Evolutionary conservation across 2,329 filamentous ascomycete species (phyloP).

Genomic region (Parascedosporium putredinis): DNA sequence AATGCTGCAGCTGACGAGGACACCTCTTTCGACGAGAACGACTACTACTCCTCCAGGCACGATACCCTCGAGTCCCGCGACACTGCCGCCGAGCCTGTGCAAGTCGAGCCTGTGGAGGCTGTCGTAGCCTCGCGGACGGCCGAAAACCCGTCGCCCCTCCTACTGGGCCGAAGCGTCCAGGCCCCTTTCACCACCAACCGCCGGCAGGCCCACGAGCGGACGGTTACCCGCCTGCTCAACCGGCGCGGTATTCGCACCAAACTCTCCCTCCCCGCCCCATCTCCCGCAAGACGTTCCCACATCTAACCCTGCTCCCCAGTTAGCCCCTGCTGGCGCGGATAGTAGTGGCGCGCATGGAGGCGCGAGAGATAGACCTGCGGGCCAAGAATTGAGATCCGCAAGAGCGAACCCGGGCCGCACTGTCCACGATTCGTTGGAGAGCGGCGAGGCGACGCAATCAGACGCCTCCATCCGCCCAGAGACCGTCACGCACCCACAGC

Average conservation of each 20-base stretch:
- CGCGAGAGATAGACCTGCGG: neutral
- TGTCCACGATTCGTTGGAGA: neutral
- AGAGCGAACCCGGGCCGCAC: neutral
- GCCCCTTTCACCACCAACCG: neutral
- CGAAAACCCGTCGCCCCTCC: neutral
- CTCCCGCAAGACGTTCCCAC: neutral
- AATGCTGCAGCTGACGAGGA: constrained; percentile 58
- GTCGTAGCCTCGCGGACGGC: neutral
- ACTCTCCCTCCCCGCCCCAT: neutral
- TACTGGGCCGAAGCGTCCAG: too few species aligned
- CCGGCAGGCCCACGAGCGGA: neutral
- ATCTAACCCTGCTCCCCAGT: neutral
- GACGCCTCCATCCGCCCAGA: constrained; percentile 25
- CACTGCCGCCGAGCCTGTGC: neutral
- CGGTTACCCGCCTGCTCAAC: neutral
- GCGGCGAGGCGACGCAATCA: constrained; percentile 30
- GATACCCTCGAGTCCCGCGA: constrained; percentile 55
- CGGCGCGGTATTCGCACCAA: neutral
- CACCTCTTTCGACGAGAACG: constrained; percentile 76
- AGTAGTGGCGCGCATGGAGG: neutral
- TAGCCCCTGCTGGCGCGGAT: neutral
- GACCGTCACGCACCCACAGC: constrained; percentile 6
- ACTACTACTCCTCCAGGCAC: constrained; percentile 91
- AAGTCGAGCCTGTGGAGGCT: neutral
- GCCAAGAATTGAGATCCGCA: neutral